Base-by-base conservation (phyloP, 2,329 filamentous ascomycete genomes). In the Ploettnerulaceae sp. region DNA sequence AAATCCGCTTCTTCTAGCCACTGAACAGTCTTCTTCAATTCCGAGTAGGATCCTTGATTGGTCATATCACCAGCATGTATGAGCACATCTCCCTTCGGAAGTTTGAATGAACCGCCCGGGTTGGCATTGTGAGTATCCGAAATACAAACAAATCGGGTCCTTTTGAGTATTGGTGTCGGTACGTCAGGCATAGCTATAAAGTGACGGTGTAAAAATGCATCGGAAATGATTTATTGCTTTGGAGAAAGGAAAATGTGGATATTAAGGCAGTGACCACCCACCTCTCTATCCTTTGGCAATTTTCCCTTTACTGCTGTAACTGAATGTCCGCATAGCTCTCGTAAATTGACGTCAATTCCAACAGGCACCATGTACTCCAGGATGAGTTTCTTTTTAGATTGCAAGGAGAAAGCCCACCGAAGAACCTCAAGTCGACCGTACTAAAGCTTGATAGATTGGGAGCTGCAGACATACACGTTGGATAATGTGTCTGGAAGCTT, bases 61-160 rank as follows among this genome's bases (percentile, higher is more conserved):
- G 84, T 87, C 55, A 90, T 65, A 61, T 90, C 86, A 5, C 86
- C 85, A 1, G 85, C 84, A 60, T 89, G 84, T 39, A 89, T 81
- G 25, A 90, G 71, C 7, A 90, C 77, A 61, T 90, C 84, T 31
- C 85, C 86, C 17, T 73, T 73, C 0, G 86, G 85, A 1, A 89
- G 72, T 57, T 78, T 82, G 56, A 77, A 71, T 2, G 72, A 72
- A 55, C 70, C 64, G 40, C 60, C 54, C 9, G 71, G 69, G n/a
- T 65, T 64, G 26, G 67, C 73, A 61, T 86, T 86, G 65, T 89
- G 84, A 2, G 84, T 89, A 66, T 90, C 86, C 3, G 85, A 86
- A 46, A 89, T 74, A 66, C 84, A 88, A 42, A 89, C 82, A 47
- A 89, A 75, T 50, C 84, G 76, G 5, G 83, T 81, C 52, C n/a